Percentiles rank a stretch among this genome's conserved stretches.
phyloP scores from a whole-genome alignment of 2,329 filamentous ascomycete species.

The Coniochaeta ligniaria region DNA sequence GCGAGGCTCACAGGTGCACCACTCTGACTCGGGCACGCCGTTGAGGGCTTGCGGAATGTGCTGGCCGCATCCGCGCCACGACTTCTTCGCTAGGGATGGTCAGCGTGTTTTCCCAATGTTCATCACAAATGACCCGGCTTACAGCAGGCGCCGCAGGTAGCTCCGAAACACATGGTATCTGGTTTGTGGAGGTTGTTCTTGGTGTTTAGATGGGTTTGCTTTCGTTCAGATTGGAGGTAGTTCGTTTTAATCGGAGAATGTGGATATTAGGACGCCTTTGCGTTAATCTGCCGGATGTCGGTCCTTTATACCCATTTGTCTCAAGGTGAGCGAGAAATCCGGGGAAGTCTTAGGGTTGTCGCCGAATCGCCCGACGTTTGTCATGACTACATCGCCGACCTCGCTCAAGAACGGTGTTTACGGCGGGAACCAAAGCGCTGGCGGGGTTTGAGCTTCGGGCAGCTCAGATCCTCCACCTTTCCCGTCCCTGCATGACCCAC shows the following conservation, averaged over 20 bases:
- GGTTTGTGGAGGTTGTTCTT: background rate
- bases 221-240: background rate
- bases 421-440: background rate
- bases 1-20: slow-evolving; percentile 40
- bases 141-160: slow-evolving; percentile 35
- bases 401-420: background rate
- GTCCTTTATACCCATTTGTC: background rate
- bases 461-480: background rate
- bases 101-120: background rate
- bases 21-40: slow-evolving; percentile 34
- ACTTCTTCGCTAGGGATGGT: slow-evolving; percentile 30
- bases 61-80: slow-evolving; percentile 42
- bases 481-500: background rate
- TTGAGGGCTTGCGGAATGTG: slow-evolving; percentile 38
- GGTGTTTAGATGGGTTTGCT: background rate
- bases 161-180: slow-evolving; percentile 31
- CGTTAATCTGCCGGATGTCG: background rate
- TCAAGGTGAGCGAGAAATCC: background rate
- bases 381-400: background rate
- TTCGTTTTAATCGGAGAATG: background rate
- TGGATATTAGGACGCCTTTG: background rate
- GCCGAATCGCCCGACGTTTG: background rate
- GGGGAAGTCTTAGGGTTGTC: background rate
- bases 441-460: background rate
- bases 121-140: slow-evolving; percentile 10